Conservation (phyloP, 176 grass and related monocot genomes). For the Phragmites australis region DNA sequence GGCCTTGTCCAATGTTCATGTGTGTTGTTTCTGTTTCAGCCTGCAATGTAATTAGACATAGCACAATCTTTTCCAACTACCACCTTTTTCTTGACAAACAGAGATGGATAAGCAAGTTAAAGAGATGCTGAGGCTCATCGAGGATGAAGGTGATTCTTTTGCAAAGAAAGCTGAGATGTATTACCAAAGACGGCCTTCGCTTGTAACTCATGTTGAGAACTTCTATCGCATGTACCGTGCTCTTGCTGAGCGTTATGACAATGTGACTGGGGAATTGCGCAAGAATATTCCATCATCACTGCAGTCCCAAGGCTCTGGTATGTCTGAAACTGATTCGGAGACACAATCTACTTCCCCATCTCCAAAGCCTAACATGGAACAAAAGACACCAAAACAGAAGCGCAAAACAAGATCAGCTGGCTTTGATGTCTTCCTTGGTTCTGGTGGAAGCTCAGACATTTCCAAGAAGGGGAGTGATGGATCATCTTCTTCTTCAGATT, state of each 20-base stretch:
- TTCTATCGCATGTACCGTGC: conserved; percentile 95
- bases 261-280: conserved; percentile 84
- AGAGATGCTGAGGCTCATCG: conserved; percentile 87
- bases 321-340: conserved; percentile 66
- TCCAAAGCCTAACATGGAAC: conserved; percentile 36
- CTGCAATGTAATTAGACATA: conserved; percentile 12
- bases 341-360: conserved; percentile 39
- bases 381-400: conserved; percentile 42
- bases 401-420: conserved; percentile 45
- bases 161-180: conserved; percentile 97
- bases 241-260: conserved; percentile 93
- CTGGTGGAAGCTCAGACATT: conserved; percentile 43
- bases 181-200: conserved; percentile 66
- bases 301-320: conserved; percentile 63
- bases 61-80: conserved; percentile 16
- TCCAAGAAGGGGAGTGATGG: conserved; percentile 59
- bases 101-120: conserved; percentile 94
- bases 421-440: conserved; percentile 59
- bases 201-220: conserved; percentile 79
- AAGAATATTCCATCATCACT: conserved; percentile 72
- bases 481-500: conserved; percentile 72
- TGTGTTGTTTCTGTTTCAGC: not conserved
- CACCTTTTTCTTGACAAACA: conserved; percentile 39
- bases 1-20: not conserved
- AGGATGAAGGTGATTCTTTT: conserved; percentile 94